A percentile compares a stretch with the other conserved stretches of the same genome.
These are phyloP conservation scores for Pleurotus pulmonarius DNA, from an alignment of 768 basidiomycete genomes.

Conservation along the genomic window DNA sequence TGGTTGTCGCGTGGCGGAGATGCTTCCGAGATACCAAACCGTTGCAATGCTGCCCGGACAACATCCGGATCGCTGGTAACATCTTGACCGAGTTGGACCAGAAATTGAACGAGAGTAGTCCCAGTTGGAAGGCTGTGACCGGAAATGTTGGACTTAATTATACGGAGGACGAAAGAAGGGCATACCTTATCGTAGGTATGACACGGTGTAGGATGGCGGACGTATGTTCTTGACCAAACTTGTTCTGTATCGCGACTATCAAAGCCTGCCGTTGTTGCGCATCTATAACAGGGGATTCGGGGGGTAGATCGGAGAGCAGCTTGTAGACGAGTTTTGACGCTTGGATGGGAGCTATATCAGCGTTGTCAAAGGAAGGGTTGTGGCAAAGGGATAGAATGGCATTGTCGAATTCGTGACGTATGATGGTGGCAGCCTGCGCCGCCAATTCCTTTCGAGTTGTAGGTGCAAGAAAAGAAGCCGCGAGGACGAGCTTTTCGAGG, in stretches of 20 bases:
- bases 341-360: conserved; percentile 71
- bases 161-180: neutral
- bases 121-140: conserved; percentile 55
- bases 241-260: conserved; percentile 70
- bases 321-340: conserved; percentile 79
- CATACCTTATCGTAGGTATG: conserved; percentile 69
- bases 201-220: conserved; percentile 72
- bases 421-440: conserved; percentile 63
- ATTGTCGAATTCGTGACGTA: conserved; percentile 77
- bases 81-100: conserved; percentile 78
- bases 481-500: conserved; percentile 75
- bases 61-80: conserved; percentile 72
- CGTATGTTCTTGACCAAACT: conserved; percentile 76
- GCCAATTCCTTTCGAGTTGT: conserved; percentile 52
- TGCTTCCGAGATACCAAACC: conserved; percentile 72
- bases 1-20: conserved; percentile 70
- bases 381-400: conserved; percentile 74
- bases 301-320: conserved; percentile 66
- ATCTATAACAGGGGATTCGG: conserved; percentile 70
- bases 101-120: conserved; percentile 68
- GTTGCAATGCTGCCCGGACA: conserved; percentile 61
- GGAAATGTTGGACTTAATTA: neutral
- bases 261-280: conserved; percentile 70
- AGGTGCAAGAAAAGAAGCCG: conserved; percentile 64
- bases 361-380: conserved; percentile 78